Evolutionary conservation across 176 grass and related monocot species (phyloP), one percentile per base, ranked within the genome.

Genomic region (Tillandsia fasciculata): DNA sequence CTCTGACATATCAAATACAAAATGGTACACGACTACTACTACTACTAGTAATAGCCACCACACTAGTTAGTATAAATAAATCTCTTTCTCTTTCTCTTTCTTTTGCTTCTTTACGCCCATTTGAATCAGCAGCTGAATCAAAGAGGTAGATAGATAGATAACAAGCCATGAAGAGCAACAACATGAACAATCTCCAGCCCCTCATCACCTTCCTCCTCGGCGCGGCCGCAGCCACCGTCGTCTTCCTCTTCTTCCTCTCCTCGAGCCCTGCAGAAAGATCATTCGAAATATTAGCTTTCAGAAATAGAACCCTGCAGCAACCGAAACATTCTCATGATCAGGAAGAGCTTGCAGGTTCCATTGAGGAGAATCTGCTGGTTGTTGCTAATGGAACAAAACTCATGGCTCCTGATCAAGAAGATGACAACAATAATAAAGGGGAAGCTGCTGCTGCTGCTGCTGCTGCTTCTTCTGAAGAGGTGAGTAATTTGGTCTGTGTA

Each of bases 201-300:
- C 72, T 80, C 10, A 79, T 80, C 33, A 83, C 85, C 50, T 72
- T 87, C 8, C 76, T 87, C 64, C 85, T 87, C 13, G 85, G 85
- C 80, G 80, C 80, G 2, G 85, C 85, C 29, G 76, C 82, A 27
- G 85, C 85, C 66, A 83, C 85, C 2, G 85, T 48, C 28, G 83
- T 79, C 76, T 79, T 87, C 76, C 67, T 87, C 0, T 80, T 87
- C 68, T 87, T 79, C 85, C 68, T 56, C 53, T 87, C 53, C 4
- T 11, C 11, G 12, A 67, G 7, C 3, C 12, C 51, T 66, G 59
- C 52, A 52, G 14, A 79, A 86, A 63, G 14, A 82, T 12, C 48
- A 15, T 48, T 50, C 18, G 26, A 27, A 10, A 9, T 12, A 22
- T 20, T 48, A 8, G 48, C 5, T 20, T 1, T 12, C 66, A n/a